Evolutionary conservation across 805 yeast genomes (phyloP), one percentile per base, ranked within the genome.

Genomic region (Yamadazyma akitaensis): DNA sequence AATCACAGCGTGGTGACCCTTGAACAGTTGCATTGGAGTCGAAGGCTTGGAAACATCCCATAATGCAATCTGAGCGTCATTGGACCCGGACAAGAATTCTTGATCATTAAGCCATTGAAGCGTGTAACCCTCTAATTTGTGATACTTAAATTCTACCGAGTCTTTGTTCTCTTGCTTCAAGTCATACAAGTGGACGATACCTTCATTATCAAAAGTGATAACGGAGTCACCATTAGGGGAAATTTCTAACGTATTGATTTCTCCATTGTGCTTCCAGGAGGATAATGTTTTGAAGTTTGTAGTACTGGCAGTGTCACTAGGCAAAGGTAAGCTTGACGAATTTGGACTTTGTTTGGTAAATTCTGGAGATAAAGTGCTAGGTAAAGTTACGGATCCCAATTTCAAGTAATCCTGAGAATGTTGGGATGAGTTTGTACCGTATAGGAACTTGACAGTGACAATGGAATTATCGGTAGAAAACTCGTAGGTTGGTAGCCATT

Each of bases 41-140:
- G 63, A 53, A 0, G 70, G 66, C 40, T 67, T 61, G 24, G 63
- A 53, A 9, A 79, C 56, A 53, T 85, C 85, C 96, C 96, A 88
- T 34, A 84, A 58, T 0, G 88, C 88, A 37, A 88, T 79, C 24
- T 78, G 77, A 13, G 76, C 64, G 61, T 88, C 96, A 49, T 79
- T 81, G 3, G 88, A 75, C 1, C 88, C 86, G 1, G 90, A 73
- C 11, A 82, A 66, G 26, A 89, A 72, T 49, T 63, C 63, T 7
- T 43, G 32, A 34, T 76, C 70, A 24, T 63, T 63, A 47, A 77
- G 68, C 95, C 96, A 88, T 51, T 83, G 82, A 42, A 89, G 64
- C 2, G 84, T 86, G 58, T 73, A 81, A 1, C 95, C 96, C 54
- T 84, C 89, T 46, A 66, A 70, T 11, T 70, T 65, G 64, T 88